Evolutionary conservation across 495 filamentous ascomycete genomes (phyloP).

Genomic region (Echria macrotheca): DNA sequence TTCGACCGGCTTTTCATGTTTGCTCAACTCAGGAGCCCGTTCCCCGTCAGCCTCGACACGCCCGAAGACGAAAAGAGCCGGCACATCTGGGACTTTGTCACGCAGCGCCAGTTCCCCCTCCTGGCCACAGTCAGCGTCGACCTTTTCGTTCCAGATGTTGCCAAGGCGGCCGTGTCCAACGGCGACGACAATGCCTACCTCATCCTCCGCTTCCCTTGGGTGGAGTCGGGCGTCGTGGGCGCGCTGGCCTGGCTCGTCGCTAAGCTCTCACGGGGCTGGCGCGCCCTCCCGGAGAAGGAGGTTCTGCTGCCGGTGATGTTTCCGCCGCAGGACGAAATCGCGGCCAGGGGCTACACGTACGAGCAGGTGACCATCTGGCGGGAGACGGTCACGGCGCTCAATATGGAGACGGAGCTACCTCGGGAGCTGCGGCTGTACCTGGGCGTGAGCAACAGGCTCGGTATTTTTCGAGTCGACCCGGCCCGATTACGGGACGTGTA

Average conservation of each 20-base stretch:
- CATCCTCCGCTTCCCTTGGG: constrained; percentile 56
- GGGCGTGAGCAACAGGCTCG: constrained; percentile 58
- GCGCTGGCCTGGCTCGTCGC: constrained; percentile 33
- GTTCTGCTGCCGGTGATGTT: constrained; percentile 61
- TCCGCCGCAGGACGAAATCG: constrained; percentile 49
- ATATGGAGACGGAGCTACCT: constrained; percentile 48
- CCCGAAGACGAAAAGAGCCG: constrained; percentile 38
- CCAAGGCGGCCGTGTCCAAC: constrained; percentile 43
- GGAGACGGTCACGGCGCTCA: constrained; percentile 59
- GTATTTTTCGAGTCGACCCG: constrained; percentile 67
- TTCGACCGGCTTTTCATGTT: constrained; percentile 85
- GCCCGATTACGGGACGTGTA: constrained; percentile 59
- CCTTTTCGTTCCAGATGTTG: constrained; percentile 71
- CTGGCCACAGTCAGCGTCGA: constrained; percentile 71
- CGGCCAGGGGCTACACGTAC: constrained; percentile 50
- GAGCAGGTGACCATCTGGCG: constrained; percentile 74
- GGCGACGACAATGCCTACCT: no score
- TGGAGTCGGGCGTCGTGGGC: constrained; percentile 40
- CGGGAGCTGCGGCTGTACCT: constrained; percentile 52
- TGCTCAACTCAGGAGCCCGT: constrained; percentile 57
- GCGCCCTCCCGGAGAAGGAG: constrained; percentile 43
- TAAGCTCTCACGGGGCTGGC: constrained; percentile 39
- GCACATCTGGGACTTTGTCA: constrained; percentile 71
- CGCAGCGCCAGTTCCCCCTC: constrained; percentile 66
- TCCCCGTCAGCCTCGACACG: constrained; percentile 35